Evolutionary conservation across 108 stramenopile species (phyloP).

Genomic region (Skeletonema costatum): DNA sequence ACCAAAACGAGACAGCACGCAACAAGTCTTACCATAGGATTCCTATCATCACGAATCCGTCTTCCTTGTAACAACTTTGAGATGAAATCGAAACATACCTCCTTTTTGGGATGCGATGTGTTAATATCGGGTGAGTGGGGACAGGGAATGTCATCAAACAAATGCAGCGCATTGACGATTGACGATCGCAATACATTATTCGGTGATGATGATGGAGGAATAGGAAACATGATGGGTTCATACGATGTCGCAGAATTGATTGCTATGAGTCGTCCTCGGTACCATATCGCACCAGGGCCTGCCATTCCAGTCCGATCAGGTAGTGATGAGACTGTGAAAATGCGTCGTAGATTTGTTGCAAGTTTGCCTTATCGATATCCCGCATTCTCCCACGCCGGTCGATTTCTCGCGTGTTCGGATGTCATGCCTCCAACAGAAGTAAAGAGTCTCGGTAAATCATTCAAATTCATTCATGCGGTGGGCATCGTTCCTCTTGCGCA

Average conservation of each 20-base stretch:
- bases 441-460: conserved; percentile 53
- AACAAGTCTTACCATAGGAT: conserved; percentile 32
- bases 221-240: conserved; percentile 29
- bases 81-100: conserved; percentile 50
- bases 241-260: conserved; percentile 83
- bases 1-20: conserved; percentile 3
- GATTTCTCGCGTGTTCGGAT: conserved; percentile 72
- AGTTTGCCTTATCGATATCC: conserved; percentile 56
- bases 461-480: conserved; percentile 88
- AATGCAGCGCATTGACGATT: conserved; percentile 21
- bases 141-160: conserved; percentile 77
- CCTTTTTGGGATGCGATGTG: conserved; percentile 74
- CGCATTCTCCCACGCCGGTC: conserved; percentile 64
- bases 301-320: conserved; percentile 1
- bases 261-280: conserved; percentile 65
- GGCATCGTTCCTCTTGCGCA: conserved; percentile 69
- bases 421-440: conserved; percentile 44
- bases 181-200: conserved; percentile 27
- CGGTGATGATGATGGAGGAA: background rate
- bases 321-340: background rate
- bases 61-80: conserved; percentile 37
- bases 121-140: conserved; percentile 78
- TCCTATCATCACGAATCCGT: conserved; percentile 27
- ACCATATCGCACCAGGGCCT: conserved; percentile 66
- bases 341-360: conserved; percentile 47